Evolutionary conservation across 2,329 filamentous ascomycete genomes (phyloP).

Genomic region (Ophiostoma angusticollis): DNA sequence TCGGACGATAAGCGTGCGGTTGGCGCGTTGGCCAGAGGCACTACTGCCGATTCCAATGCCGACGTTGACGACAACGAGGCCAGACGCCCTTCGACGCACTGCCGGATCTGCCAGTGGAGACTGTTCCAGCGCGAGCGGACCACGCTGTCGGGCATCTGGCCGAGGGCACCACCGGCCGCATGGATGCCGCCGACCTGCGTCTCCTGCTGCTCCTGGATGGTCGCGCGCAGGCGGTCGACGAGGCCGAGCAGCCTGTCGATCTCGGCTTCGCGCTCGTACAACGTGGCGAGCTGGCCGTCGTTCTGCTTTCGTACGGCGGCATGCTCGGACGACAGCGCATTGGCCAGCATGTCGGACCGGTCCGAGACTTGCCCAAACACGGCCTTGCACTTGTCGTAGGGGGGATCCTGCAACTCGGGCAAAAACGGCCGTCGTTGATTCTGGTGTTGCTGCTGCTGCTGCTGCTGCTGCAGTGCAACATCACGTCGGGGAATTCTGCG

Average conservation of each 20-base stretch:
- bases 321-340: not conserved
- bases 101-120: conserved; percentile 8
- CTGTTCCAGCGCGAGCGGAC: conserved; percentile 5
- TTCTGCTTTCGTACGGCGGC: conserved; percentile 2
- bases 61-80: not conserved
- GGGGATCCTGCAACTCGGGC: conserved; percentile 2
- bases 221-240: conserved; percentile 5
- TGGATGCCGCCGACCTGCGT: conserved; percentile 5
- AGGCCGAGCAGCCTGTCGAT: conserved; percentile 3
- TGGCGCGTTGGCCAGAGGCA: no score
- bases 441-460: not conserved
- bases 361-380: not conserved
- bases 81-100: conserved; percentile 4
- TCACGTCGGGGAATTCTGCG: not conserved
- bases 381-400: not conserved
- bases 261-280: conserved; percentile 4
- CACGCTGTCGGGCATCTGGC: conserved; percentile 5
- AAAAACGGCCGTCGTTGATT: no score
- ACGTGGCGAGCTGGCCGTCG: not conserved
- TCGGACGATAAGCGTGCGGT: no score
- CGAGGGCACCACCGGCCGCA: not conserved
- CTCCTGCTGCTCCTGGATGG: conserved; percentile 7
- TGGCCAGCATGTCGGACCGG: not conserved
- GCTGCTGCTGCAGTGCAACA: not conserved
- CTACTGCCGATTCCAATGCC: not conserved